phyloP scores from a whole-genome alignment of 2,329 filamentous ascomycete genomes.

The Aspergillus amoenus region DNA sequence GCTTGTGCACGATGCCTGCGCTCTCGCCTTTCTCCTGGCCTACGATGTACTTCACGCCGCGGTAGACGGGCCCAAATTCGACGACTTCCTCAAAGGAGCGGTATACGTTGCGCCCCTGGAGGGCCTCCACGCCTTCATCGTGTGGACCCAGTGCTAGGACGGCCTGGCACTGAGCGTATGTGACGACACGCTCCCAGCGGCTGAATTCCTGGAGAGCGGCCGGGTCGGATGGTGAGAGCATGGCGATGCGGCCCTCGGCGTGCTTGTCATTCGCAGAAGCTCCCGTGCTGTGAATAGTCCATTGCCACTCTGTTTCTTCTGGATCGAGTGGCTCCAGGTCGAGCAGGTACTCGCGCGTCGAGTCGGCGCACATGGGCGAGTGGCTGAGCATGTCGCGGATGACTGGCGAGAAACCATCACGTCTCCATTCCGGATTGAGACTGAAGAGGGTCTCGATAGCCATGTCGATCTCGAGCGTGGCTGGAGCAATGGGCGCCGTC shows the following conservation, averaged over 20 bases:
- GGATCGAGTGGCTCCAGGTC: conserved; percentile 23
- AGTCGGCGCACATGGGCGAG: conserved; percentile 33
- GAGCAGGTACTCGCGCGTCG: conserved; percentile 23
- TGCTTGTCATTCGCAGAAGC: conserved; percentile 12
- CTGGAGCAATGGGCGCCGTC: conserved; percentile 42
- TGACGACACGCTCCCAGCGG: conserved; percentile 33
- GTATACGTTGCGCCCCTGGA: conserved; percentile 19
- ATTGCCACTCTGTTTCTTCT: conserved; percentile 23
- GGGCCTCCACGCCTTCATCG: conserved; percentile 16
- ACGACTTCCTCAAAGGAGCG: conserved; percentile 12
- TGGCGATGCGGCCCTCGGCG: conserved; percentile 22
- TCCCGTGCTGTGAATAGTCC: conserved; percentile 23
- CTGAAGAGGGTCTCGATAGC: conserved; percentile 33
- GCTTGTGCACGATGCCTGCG: background rate
- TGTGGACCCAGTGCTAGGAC: background rate
- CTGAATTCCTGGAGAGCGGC: conserved; percentile 24
- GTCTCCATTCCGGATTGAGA: conserved; percentile 27
- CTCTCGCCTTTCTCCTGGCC: background rate
- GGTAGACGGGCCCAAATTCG: conserved; percentile 11
- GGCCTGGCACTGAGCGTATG: background rate
- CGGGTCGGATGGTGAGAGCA: conserved; percentile 21
- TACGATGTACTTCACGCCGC: background rate
- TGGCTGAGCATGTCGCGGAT: conserved; percentile 32
- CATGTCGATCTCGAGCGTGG: conserved; percentile 40
- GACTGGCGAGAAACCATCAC: conserved; percentile 19